Conservation (phyloP, 306 rosid genomes). For the Gastrolobium bilobum region DNA sequence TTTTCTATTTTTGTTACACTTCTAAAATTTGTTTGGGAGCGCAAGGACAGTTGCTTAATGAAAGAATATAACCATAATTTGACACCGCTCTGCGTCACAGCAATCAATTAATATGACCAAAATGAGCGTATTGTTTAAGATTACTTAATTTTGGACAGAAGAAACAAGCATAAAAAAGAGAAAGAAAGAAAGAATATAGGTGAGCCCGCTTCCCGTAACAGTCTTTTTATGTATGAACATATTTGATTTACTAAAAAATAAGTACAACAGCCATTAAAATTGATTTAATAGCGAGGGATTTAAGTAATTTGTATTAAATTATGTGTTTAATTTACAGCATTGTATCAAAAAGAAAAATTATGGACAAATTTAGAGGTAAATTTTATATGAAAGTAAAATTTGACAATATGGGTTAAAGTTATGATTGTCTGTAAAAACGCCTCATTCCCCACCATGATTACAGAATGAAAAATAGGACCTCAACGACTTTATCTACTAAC, state of each 20-base stretch:
- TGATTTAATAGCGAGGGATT: too few relatives aligned
- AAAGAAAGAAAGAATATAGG: background rate
- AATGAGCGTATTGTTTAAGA: background rate
- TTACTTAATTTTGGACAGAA: background rate
- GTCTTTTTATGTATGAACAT: background rate
- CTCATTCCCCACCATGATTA: constrained; percentile 24
- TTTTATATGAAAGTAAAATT: constrained; percentile 18
- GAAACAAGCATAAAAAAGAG: background rate
- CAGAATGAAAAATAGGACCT: background rate
- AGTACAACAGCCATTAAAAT: too few relatives aligned
- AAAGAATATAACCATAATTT: background rate
- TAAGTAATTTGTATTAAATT: too few relatives aligned
- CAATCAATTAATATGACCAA: background rate
- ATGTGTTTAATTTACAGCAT: too few relatives aligned
- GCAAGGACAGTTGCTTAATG: background rate
- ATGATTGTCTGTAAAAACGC: constrained; percentile 32
- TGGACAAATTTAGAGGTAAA: background rate
- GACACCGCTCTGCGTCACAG: background rate
- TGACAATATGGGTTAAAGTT: constrained; percentile 46
- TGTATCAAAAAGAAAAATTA: too few relatives aligned
- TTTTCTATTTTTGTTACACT: background rate
- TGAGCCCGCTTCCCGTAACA: background rate
- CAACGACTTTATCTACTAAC: constrained; percentile 37
- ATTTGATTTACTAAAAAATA: background rate
- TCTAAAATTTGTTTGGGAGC: background rate